phyloP scores from a whole-genome alignment of 1,284 basidiomycete genomes.

The Malassezia brasiliensis region DNA sequence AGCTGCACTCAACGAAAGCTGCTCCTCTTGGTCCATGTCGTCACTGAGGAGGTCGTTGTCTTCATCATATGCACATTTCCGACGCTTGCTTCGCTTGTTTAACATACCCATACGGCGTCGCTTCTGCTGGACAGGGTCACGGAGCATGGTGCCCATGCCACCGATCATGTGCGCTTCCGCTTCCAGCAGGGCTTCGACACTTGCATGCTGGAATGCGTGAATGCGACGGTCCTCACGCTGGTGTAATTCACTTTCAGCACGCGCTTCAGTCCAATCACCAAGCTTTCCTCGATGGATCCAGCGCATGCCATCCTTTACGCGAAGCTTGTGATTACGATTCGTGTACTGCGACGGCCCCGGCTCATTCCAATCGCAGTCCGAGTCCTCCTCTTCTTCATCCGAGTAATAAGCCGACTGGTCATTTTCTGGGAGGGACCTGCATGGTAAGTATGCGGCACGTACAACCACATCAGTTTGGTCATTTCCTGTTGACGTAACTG shows the following conservation, averaged over 20 bases:
- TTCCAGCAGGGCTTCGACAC: slow-evolving; percentile 26
- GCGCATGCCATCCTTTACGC: slow-evolving; percentile 28
- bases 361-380: not conserved
- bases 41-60: slow-evolving; percentile 6
- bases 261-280: slow-evolving; percentile 39
- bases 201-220: slow-evolving; percentile 33
- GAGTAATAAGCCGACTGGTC: slow-evolving; percentile 13
- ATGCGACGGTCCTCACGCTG: slow-evolving; percentile 27
- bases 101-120: not conserved
- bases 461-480: slow-evolving; percentile 14
- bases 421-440: slow-evolving; percentile 13
- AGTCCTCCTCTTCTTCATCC: slow-evolving; percentile 7
- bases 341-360: slow-evolving; percentile 15
- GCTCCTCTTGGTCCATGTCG: slow-evolving; percentile 2
- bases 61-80: not conserved
- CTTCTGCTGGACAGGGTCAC: not conserved
- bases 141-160: slow-evolving; percentile 7
- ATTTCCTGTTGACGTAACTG: slow-evolving; percentile 9
- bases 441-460: not conserved
- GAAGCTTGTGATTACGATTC: slow-evolving; percentile 45
- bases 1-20: not conserved
- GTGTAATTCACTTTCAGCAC: slow-evolving; percentile 35
- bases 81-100: not conserved
- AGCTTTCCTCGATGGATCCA: slow-evolving; percentile 42
- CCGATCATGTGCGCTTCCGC: slow-evolving; percentile 8